These are phyloP conservation scores for Phytopythium sindhum DNA, from an alignment of 352 stramenopile species.

Conservation along the genomic window DNA sequence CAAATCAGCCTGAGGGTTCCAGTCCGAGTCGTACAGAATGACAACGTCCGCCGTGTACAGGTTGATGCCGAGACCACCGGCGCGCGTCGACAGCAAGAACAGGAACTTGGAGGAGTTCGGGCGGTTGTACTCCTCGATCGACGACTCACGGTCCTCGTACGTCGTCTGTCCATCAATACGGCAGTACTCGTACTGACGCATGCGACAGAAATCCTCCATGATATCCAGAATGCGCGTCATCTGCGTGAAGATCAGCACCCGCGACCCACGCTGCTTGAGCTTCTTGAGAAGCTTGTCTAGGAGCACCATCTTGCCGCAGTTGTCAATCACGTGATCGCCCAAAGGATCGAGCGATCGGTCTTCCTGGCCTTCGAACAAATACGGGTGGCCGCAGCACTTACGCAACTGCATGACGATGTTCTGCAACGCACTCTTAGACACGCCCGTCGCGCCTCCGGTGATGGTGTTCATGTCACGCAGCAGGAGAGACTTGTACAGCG, in stretches of 20 bases:
- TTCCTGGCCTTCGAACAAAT: constrained; percentile 95
- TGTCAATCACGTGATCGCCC: constrained; percentile 96
- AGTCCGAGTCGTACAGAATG: constrained; percentile 98
- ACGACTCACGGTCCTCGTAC: constrained; percentile 81
- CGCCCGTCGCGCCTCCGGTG: constrained; percentile 54
- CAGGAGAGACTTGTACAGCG: constrained; percentile 95
- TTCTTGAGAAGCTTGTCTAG: constrained; percentile 92
- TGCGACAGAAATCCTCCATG: constrained; percentile 95
- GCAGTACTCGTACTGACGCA: constrained; percentile 89
- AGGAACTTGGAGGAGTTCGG: constrained; percentile 96
- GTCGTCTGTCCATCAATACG: constrained; percentile 88
- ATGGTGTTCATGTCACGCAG: constrained; percentile 94
- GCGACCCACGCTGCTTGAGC: constrained; percentile 84
- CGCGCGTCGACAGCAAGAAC: constrained; percentile 97
- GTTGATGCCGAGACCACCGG: constrained; percentile 98
- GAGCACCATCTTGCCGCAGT: constrained; percentile 97
- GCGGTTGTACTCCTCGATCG: constrained; percentile 95
- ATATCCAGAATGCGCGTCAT: constrained; percentile 94
- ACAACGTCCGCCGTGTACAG: constrained; percentile 98
- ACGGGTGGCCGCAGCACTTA: constrained; percentile 91
- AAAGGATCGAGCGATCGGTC: constrained; percentile 92
- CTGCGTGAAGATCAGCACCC: constrained; percentile 92
- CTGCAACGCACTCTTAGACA: constrained; percentile 77
- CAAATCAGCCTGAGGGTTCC: constrained; percentile 98
- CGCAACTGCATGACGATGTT: constrained; percentile 89